These are phyloP conservation scores for Pulveroboletus frians DNA, from an alignment of 768 basidiomycete species.

Conservation along the genomic window DNA sequence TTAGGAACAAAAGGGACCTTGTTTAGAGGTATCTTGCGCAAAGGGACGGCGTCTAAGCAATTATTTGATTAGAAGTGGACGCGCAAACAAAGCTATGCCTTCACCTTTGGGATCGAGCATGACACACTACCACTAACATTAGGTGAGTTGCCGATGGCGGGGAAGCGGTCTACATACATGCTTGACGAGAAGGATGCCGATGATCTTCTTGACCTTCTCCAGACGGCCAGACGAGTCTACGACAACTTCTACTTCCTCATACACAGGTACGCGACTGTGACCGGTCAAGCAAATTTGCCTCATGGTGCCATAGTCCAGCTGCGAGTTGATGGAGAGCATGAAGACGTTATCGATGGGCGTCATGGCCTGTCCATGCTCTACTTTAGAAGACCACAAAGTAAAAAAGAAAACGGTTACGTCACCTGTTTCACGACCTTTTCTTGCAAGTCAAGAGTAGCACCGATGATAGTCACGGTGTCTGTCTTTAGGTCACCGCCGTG, in stretches of 20 bases:
- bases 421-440: constrained; percentile 77
- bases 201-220: constrained; percentile 69
- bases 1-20: constrained; percentile 83
- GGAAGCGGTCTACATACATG: constrained; percentile 36
- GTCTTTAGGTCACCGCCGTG: constrained; percentile 82
- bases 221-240: constrained; percentile 32
- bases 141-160: not conserved
- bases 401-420: not conserved
- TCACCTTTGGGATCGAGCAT: constrained; percentile 79
- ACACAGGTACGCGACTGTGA: constrained; percentile 81
- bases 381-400: not conserved
- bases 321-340: constrained; percentile 83
- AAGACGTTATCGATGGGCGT: constrained; percentile 75
- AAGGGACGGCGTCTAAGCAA: constrained; percentile 64
- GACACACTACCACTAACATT: constrained; percentile 46
- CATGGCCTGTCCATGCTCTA: constrained; percentile 52
- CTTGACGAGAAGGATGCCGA: constrained; percentile 85
- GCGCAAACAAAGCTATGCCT: not conserved
- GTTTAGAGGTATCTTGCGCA: constrained; percentile 80
- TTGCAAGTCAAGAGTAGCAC: constrained; percentile 83
- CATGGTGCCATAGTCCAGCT: constrained; percentile 75
- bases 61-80: not conserved
- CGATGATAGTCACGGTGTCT: constrained; percentile 87
- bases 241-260: constrained; percentile 68
- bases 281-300: constrained; percentile 73